Base-by-base conservation (phyloP, 805 yeast species). In the Kockiozyma suomiensis region DNA sequence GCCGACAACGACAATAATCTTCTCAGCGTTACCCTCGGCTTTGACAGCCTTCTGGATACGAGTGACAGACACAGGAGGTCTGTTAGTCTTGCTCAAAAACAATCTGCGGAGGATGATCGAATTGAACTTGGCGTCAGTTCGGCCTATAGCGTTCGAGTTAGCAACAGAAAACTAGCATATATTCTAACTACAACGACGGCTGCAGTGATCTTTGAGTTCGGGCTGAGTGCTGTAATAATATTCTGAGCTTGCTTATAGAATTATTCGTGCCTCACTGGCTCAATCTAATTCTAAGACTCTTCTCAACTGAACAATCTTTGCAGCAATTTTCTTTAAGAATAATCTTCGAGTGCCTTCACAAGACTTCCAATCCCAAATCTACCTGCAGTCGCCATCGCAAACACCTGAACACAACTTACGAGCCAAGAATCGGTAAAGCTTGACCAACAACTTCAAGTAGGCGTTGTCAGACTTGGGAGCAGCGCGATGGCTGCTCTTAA, bases 401-500 rank as follows among this genome's bases (percentile, higher is more conserved):
- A 13, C 49, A 30, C 49, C 33, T 35, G 32, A 17, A 35, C 26
- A 33, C 17, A 26, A 26, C 97, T 81, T 89, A 90, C 99, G 97
- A 84, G 98, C 97, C 82, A 94, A 86, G 96, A 90, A 94, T 79
- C 97, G 82, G 90, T 92, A 94, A 75, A 94, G 85, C 88, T 93
- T 93, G 81, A 93, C 98, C 82, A 94, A 88, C 79, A 94, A 82
- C 82, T 88, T 88, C 83, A 94, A 85, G 97, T 94, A 94, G 83
- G 92, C 97, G 80, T 94, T 94, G 84, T 94, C 97, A 72, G 98
- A 93, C 86, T 90, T 90, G 84, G 99, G 99, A 82, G 97, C 97
- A 79, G 87, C 82, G 84, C 99, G 91, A 90, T 90, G 96, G 82
- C 96, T 87, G 73, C 87, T 82, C 83, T 91, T 90, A 78, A 84